Evolutionary conservation across 495 filamentous ascomycete species (phyloP).

Genomic region (Penicillium argentinense): DNA sequence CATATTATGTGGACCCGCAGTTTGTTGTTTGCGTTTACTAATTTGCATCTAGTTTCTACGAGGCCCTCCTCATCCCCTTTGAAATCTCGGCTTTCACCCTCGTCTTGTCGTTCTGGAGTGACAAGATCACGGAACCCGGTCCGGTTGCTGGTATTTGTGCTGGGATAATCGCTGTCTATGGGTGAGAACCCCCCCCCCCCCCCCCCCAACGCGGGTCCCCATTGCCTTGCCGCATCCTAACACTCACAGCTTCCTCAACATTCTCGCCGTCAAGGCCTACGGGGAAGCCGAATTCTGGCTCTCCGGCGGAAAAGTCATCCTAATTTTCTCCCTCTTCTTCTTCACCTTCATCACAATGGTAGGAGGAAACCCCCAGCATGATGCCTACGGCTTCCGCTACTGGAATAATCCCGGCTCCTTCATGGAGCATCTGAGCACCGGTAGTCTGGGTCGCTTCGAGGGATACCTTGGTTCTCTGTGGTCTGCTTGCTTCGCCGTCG

Average conservation of each 20-base stretch:
- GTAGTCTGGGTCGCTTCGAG: conserved; percentile 65
- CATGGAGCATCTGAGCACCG: conserved; percentile 57
- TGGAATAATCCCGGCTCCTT: conserved; percentile 31
- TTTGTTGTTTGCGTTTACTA: no score
- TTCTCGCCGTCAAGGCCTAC: conserved; percentile 61
- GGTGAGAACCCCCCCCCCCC: conserved; percentile 17
- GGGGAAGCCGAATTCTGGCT: conserved; percentile 73
- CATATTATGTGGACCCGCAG: no score
- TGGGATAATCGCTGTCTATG: conserved; percentile 50
- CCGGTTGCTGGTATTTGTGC: conserved; percentile 57
- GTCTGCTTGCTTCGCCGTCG: conserved; percentile 34
- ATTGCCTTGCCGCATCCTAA: not conserved
- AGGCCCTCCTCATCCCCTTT: conserved; percentile 69
- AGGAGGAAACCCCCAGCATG: conserved; percentile 67
- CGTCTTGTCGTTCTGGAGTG: conserved; percentile 66
- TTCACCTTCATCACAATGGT: conserved; percentile 59
- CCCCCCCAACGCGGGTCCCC: not conserved
- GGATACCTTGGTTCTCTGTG: conserved; percentile 72
- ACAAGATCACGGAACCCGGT: conserved; percentile 44
- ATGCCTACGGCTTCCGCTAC: conserved; percentile 75
- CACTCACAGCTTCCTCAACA: conserved; percentile 17
- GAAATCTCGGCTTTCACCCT: conserved; percentile 71
- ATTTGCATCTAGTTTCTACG: conserved; percentile 55
- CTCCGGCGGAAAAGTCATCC: conserved; percentile 64
- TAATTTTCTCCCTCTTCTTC: conserved; percentile 59